Base-by-base conservation (phyloP, 2,329 filamentous ascomycete genomes). In the Hypoxylon sp. region DNA sequence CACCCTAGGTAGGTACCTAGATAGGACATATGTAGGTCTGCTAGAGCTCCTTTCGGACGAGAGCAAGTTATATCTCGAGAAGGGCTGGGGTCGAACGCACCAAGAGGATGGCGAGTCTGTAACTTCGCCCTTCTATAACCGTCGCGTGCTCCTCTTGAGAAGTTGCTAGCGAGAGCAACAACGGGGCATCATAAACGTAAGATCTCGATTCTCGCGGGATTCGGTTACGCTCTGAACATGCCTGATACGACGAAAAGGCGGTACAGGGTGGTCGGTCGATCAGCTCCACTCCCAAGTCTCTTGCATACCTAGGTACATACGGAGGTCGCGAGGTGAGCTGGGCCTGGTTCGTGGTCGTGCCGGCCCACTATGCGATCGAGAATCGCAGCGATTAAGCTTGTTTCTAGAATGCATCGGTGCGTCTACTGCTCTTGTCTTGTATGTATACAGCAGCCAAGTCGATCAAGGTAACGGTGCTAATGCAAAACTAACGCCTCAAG, bases 21-120 rank as follows among this genome's bases (percentile, higher is more conserved):
- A n/a, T n/a, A n/a, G 26, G 23, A 33, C 51, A 37, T 37, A 35
- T 35, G 31, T 5, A 18, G n/a, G 31, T 15, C 15, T 35, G 40
- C 42, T 53, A 42, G n/a, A 42, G 15, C 13, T 40, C 3, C 13
- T 29, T 20, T 20, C 31, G 11, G 29, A 18, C 13, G 24, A 48
- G 31, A 26, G 6, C 37, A 26, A 48, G 6, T n/a, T 33, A n/a
- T 13, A 18, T 9, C 18, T 50, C 38, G 31, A 57, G 10, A 43
- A 48, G 31, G 10, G 46, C 49, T 33, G 17, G n/a, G 23, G 20
- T 21, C 47, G 24, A 33, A 62, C 77, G 50, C 76, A 85, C 83
- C 83, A 37, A 87, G 66, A 71, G 86, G 82, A 67, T 86, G 83
- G 70, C 83, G 75, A 63, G 79, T n/a, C n/a, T n/a, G n/a, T 79